Evolutionary conservation across 2,329 filamentous ascomycete species (phyloP).

Genomic region (Aspergillus ibericus): DNA sequence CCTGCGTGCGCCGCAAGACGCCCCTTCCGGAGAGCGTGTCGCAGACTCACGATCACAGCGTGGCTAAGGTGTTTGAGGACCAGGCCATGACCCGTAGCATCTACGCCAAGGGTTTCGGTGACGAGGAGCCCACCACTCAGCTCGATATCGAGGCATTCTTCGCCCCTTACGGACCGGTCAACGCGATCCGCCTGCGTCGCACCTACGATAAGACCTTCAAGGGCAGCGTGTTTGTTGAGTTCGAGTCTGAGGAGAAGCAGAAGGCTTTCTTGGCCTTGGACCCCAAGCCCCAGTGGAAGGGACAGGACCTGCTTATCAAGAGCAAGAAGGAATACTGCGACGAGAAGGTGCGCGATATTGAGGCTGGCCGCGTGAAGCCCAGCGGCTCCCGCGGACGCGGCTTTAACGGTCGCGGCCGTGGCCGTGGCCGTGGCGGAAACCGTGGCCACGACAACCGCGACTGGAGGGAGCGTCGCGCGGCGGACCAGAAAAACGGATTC

Average conservation of each 20-base stretch:
- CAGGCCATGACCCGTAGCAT: conserved; percentile 71
- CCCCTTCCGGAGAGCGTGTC: conserved; percentile 59
- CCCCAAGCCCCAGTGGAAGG: conserved; percentile 81
- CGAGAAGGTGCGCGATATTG: conserved; percentile 72
- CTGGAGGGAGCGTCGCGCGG: conserved; percentile 46
- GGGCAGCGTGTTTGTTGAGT: conserved; percentile 95
- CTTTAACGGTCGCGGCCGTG: conserved; percentile 43
- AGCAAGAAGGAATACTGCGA: conserved; percentile 84
- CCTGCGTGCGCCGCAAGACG: conserved; percentile 71
- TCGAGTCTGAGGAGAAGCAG: conserved; percentile 73
- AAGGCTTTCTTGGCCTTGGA: conserved; percentile 78
- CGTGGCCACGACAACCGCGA: conserved; percentile 39
- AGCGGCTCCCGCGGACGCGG: conserved; percentile 41
- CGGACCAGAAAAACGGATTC: conserved; percentile 47
- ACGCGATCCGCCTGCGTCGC: conserved; percentile 83
- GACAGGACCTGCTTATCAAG: conserved; percentile 75
- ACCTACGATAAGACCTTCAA: conserved; percentile 75
- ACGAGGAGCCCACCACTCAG: conserved; percentile 79
- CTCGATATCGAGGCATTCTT: conserved; percentile 96
- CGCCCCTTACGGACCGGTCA: conserved; percentile 72
- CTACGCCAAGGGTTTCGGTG: conserved; percentile 93
- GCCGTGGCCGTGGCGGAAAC: conserved; percentile 45
- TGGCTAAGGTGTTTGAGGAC: conserved; percentile 59
- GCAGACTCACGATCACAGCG: conserved; percentile 55
- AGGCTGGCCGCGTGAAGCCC: conserved; percentile 67